Evolutionary conservation across 805 yeast genomes (phyloP), one percentile per base, ranked within the genome.

Genomic region (Metschnikowia anglica): DNA sequence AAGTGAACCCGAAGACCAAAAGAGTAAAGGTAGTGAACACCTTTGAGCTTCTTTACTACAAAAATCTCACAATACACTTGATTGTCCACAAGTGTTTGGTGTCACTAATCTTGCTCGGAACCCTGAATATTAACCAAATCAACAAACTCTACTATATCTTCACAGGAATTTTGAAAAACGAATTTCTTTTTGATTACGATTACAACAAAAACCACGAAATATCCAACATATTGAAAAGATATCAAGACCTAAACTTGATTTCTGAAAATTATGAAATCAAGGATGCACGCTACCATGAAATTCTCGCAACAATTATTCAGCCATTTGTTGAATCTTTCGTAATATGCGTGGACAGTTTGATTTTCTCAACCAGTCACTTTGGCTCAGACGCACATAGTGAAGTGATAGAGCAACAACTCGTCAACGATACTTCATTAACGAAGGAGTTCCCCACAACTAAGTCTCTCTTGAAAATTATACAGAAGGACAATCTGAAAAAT

Each of bases 31-130:
- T 80, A 23, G 68, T 66, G 39, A 79, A 76, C 49, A 62, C 78
- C 9, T 74, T 80, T 60, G 82, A 77, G 59, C 66, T 79, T 30
- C 66, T 77, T 32, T 79, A 76, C 54, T 79, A 79, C 61, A 76
- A 82, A 49, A 79, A 79, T 58, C 74, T 77, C 55, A 63, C 73
- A 8, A 75, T 79, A 31, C 83, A 78, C 57, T 57, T 79, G 56
- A 70, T 79, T 45, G 74, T 79, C 25, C 68, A 73, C 27, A 76
- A 74, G 46, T 70, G 81, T 21, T 66, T 79, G 42, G 70, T 70
- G 3, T 64, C 77, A 20, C 66, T 74, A 26, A 90, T 91, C 11
- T 43, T 53, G 29, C 35, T 46, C 28, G 35, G 44, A 17, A 43
- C 51, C 5, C 53, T 41, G 52, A 32, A 41, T 21, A 41, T 49